These are phyloP conservation scores for Rhodotorula mucilaginosa DNA, from an alignment of 1,284 basidiomycete species.

Conservation along the genomic window DNA sequence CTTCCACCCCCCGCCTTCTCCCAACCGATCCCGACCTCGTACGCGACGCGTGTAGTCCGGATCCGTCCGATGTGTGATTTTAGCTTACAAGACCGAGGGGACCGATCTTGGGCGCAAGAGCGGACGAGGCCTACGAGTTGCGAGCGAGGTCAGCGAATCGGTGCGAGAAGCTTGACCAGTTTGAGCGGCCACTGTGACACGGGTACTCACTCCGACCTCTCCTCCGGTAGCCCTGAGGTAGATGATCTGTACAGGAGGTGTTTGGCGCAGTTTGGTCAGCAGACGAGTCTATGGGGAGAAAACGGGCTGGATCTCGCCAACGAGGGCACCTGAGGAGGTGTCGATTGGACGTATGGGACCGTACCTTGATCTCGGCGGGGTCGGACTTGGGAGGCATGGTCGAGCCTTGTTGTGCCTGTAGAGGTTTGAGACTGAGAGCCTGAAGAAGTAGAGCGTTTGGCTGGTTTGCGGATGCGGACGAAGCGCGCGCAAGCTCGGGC, in stretches of 20 bases:
- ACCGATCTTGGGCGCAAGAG: slow-evolving; percentile 99
- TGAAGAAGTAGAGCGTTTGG: no score
- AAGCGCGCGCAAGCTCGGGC: no score
- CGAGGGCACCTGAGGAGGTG: no score
- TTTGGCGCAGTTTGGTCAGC: slow-evolving; percentile 33
- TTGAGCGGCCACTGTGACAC: background rate
- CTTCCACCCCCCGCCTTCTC: background rate
- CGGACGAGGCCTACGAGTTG: slow-evolving; percentile 71
- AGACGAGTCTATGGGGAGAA: slow-evolving; percentile 46
- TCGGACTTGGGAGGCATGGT: no score
- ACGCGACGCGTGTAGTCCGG: background rate
- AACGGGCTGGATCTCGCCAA: background rate
- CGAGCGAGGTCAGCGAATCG: background rate
- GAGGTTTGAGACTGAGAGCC: no score
- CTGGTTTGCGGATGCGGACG: no score
- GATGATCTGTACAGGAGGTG: slow-evolving; percentile 63
- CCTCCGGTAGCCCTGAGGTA: slow-evolving; percentile 98
- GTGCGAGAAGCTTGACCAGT: no score
- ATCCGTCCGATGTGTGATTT: background rate
- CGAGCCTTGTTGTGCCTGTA: no score
- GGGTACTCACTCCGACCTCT: slow-evolving; percentile 73
- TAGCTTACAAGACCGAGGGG: slow-evolving; percentile 93
- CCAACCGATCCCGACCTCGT: background rate
- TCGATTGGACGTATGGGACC: no score
- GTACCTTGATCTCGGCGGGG: no score